Evolutionary conservation across 208 protist genomes (phyloP).

Genomic region (Phytomonas sp.): DNA sequence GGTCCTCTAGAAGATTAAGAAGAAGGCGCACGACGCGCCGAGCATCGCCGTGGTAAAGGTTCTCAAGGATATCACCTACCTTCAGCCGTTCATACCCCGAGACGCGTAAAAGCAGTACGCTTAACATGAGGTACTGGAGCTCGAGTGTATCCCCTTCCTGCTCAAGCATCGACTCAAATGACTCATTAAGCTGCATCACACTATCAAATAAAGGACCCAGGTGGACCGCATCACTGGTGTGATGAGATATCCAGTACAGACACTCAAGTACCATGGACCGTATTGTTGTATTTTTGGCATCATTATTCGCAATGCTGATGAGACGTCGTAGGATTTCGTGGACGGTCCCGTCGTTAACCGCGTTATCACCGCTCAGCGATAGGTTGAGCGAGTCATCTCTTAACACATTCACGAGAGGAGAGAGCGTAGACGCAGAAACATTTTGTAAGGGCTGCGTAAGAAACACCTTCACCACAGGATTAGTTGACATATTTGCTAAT

Average conservation of each 20-base stretch:
- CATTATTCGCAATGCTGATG: conserved; percentile 56
- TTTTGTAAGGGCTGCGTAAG: conserved; percentile 36
- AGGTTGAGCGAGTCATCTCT: conserved; percentile 21
- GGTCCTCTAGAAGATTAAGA: conserved; percentile 34
- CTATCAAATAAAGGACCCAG: conserved; percentile 43
- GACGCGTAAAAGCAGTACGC: conserved; percentile 72
- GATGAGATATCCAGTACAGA: conserved; percentile 62
- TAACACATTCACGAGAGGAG: conserved; percentile 38
- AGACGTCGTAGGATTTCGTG: conserved; percentile 26
- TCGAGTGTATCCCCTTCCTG: conserved; percentile 12
- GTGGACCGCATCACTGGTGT: conserved; percentile 45
- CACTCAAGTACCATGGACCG: conserved; percentile 59
- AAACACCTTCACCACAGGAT: conserved; percentile 50
- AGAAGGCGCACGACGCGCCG: conserved; percentile 36
- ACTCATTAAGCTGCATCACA: conserved; percentile 58
- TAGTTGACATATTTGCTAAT: conserved; percentile 13
- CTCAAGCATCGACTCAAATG: conserved; percentile 68
- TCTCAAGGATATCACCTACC: conserved; percentile 58
- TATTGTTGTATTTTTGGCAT: conserved; percentile 40
- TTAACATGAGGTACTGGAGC: conserved; percentile 59
- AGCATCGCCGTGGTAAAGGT: conserved; percentile 58
- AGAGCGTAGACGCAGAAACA: conserved; percentile 47
- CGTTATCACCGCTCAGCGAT: background rate
- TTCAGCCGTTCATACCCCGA: conserved; percentile 59
- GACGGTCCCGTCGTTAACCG: conserved; percentile 17